Conservation (phyloP, 441 rosid genomes). For the Pelargonium cotyledonis region DNA sequence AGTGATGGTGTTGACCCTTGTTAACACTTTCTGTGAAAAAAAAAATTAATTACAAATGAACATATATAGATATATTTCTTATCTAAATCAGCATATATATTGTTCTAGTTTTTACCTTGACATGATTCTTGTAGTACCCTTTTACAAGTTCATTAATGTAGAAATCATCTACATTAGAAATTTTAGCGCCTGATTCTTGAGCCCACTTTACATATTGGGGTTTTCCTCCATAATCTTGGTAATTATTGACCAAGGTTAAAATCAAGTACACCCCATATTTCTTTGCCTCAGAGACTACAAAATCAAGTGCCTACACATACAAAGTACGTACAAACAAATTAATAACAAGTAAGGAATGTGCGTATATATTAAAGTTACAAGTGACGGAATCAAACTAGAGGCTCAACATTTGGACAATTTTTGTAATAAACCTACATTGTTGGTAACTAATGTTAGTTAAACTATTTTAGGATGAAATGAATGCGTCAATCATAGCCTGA, state of each 20-base stretch:
- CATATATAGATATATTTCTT: neutral
- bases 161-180: slow-evolving; percentile 45
- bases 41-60: no score
- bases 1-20: slow-evolving; percentile 40
- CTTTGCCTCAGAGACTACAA: slow-evolving; percentile 51
- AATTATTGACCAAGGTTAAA: slow-evolving; percentile 42
- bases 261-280: slow-evolving; percentile 40
- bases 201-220: slow-evolving; percentile 55
- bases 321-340: neutral
- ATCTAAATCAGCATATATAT: neutral
- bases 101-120: slow-evolving; percentile 27
- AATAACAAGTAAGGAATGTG: neutral
- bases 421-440: no score
- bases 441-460: no score
- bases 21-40: slow-evolving; percentile 32
- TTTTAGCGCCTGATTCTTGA: slow-evolving; percentile 29
- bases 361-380: neutral
- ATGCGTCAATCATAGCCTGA: no score
- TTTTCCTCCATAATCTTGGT: slow-evolving; percentile 46
- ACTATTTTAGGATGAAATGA: no score
- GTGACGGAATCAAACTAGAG: neutral
- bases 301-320: slow-evolving; percentile 46
- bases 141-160: slow-evolving; percentile 40
- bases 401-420: neutral
- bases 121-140: slow-evolving; percentile 40